These are phyloP conservation scores for Hemileccinum rubropunctum DNA, from an alignment of 768 basidiomycete genomes.

Conservation along the genomic window DNA sequence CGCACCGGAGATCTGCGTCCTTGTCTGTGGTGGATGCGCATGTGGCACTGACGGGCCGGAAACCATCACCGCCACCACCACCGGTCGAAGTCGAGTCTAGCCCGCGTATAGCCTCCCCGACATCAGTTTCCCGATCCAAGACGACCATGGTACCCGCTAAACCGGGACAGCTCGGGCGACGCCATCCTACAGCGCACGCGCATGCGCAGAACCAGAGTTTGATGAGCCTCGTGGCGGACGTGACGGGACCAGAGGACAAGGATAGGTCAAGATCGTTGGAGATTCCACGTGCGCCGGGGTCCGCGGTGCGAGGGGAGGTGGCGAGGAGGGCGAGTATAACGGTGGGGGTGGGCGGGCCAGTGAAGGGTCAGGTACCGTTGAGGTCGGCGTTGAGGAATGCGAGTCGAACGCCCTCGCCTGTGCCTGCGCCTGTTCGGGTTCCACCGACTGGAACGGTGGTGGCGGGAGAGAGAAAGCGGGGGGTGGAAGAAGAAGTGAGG, in stretches of 20 bases:
- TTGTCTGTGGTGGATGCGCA: slow-evolving; percentile 6
- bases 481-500: neutral
- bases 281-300: slow-evolving; percentile 19
- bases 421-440: slow-evolving; percentile 9
- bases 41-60: neutral
- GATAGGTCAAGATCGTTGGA: slow-evolving; percentile 22
- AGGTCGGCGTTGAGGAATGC: slow-evolving; percentile 60
- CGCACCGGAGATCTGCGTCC: slow-evolving; percentile 17
- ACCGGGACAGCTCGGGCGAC: neutral
- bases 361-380: slow-evolving; percentile 40
- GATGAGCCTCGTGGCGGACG: slow-evolving; percentile 69
- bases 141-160: neutral
- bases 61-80: neutral
- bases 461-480: too few species aligned
- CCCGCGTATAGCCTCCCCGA: neutral
- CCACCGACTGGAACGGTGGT: too few species aligned
- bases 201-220: slow-evolving; percentile 36
- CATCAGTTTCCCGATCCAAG: neutral
- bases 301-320: neutral
- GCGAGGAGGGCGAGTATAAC: neutral
- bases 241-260: slow-evolving; percentile 38
- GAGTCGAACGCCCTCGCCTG: slow-evolving; percentile 50
- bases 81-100: neutral
- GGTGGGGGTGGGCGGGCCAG: slow-evolving; percentile 8
- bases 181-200: neutral